Base-by-base conservation (phyloP, 345 rosid species). In the Jatropha curcas region DNA sequence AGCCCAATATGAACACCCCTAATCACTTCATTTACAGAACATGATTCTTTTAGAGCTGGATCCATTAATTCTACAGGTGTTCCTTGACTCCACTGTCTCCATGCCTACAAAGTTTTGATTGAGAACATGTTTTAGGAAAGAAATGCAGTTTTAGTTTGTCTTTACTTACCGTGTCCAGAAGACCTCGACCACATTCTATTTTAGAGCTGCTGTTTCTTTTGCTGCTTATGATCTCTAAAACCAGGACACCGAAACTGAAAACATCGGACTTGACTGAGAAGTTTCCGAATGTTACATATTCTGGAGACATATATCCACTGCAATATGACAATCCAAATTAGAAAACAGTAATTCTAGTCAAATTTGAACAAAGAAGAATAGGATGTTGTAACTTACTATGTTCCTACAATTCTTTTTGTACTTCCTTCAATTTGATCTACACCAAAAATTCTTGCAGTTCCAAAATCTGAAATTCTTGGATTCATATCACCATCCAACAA, bases 1-100 rank as follows among this genome's bases (percentile, higher is more conserved):
- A 89, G 71, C 11, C 92, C 92, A 2, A 90, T 82, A 43, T 85
- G 87, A 22, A 88, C 74, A 50, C 78, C 83, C 72, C 82, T 77
- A 46, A 79, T 68, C 20, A 86, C 84, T 75, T 90, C 88, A 33
- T 39, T 71, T 6, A 37, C 78, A 9, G 70, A 72, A 72, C 77
- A 83, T 0, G 71, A 73, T 5, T 75, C 72, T 1, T 1, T 61
- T 22, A 88, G 43, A 62, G 62, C 22, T 20, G 86, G 80, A 76
- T 90, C 92, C 67, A 89, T 35, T 5, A 89, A 72, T 24, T 85
- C 76, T 71, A 80, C 48, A 11, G 78, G 82, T 59, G 79, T 53
- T 22, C 85, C 81, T 3, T 80, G 80, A 20, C 71, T 83, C 91
- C 91, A 88, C 27, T 81, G 80, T 64, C 73, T 77, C 93, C 90